Conservation (phyloP, 768 basidiomycete genomes). For the Hypsizygus marmoreus region DNA sequence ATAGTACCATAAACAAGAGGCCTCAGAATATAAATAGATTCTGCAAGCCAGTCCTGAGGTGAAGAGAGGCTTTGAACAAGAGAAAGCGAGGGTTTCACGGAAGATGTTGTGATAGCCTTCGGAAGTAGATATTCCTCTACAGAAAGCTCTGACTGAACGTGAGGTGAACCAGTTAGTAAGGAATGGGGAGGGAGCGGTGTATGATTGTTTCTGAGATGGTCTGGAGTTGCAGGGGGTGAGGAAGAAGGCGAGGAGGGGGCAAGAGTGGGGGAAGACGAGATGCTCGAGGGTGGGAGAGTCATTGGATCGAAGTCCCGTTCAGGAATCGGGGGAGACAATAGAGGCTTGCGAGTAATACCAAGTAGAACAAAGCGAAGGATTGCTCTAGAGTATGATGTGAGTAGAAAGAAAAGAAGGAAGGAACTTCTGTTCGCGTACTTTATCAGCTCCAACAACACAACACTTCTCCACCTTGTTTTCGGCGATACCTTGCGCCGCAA, state of each 20-base stretch:
- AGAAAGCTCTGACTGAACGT: constrained; percentile 51
- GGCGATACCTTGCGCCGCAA: constrained; percentile 69
- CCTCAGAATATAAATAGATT: constrained; percentile 68
- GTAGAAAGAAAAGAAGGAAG: constrained; percentile 11
- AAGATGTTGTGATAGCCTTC: constrained; percentile 72
- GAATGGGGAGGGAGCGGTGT: constrained; percentile 65
- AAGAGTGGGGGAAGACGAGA: constrained; percentile 59
- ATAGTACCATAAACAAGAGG: constrained; percentile 76
- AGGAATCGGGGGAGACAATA: constrained; percentile 78
- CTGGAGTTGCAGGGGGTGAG: constrained; percentile 66
- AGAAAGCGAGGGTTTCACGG: constrained; percentile 70
- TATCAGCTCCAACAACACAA: constrained; percentile 76
- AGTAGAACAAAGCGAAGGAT: constrained; percentile 74
- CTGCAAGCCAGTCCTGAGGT: constrained; percentile 74
- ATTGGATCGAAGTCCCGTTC: constrained; percentile 87
- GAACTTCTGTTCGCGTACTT: constrained; percentile 61
- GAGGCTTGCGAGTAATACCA: constrained; percentile 72
- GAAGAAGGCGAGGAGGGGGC: constrained; percentile 57
- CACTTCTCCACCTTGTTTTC: constrained; percentile 70
- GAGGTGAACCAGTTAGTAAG: constrained; percentile 55
- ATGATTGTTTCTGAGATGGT: constrained; percentile 82
- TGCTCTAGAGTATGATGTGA: constrained; percentile 58
- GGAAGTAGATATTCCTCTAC: constrained; percentile 84
- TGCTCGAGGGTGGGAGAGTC: constrained; percentile 54
- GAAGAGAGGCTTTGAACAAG: constrained; percentile 63